Base-by-base conservation (phyloP, 352 stramenopile species). In the Globisporangium camurandrum region DNA sequence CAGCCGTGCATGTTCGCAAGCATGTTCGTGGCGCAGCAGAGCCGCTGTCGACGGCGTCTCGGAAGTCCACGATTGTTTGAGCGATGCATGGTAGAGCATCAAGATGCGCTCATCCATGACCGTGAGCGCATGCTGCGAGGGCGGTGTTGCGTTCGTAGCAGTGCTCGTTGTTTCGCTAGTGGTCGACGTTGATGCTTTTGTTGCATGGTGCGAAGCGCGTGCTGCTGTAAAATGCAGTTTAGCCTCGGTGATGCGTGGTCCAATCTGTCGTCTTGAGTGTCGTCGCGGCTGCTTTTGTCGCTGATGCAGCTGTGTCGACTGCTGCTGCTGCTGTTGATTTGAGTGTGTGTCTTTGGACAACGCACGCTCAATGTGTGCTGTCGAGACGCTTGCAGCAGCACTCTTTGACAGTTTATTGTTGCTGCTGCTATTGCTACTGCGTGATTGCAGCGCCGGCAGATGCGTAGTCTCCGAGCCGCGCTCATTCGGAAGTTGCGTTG, bases 71-170 rank as follows among this genome's bases (percentile, higher is more conserved):
- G 63, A 49, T 0, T 49, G 68, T 48, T 71, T 69, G 30, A 88
- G 63, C 3, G 71, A 67, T 10, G 77, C 86, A 34, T 79, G 74
- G 30, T 77, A 86, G 27, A 88, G 41, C 37, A 85, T 69, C 23
- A 88, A 38, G 28, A 88, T 63, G 2, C 69, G 71, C 52, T 86
- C 69, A 20, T 88, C 74, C 38, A 88, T 50, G 0, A 55, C 50
- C 11, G 65, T 66, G 12, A 76, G 46, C 20, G 45, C 27, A 16
- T 62, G 27, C 8, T n/a, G 27, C 12, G n/a, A 26, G 0, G 16
- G 16, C 20, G 4, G 8, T 10, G 36, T 12, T 23, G 36, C 16
- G 17, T 6, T 40, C 6, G 16, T n/a, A 37, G 31, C 6, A 17
- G 33, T 6, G 12, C 33, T 39, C 11, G 33, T 17, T n/a, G 17